A percentile compares a stretch with the other conserved stretches of the same genome.
These are phyloP conservation scores for Aphelidium insulamus DNA, from an alignment of 371 early-diverging fungal genomes.

Conservation along the genomic window DNA sequence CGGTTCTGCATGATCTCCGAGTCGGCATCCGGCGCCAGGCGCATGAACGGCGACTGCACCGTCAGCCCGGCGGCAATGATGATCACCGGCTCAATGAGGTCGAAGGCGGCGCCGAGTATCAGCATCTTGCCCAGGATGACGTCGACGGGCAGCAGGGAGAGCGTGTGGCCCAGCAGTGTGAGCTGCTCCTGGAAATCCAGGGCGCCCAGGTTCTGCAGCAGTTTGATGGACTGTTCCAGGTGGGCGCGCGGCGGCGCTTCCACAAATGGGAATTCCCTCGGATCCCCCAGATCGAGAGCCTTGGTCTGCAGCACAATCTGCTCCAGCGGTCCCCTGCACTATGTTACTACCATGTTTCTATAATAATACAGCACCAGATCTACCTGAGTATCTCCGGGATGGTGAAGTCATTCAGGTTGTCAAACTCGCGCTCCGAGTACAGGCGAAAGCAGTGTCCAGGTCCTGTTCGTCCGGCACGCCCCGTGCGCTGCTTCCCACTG, in stretches of 20 bases:
- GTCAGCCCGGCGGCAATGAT: conserved; percentile 14
- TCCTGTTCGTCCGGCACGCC: conserved; percentile 16
- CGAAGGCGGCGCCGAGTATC: conserved; percentile 27
- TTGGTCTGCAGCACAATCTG: conserved; percentile 9
- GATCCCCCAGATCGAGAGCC: conserved; percentile 15
- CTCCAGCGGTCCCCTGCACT: conserved; percentile 8
- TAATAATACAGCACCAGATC: too few species aligned
- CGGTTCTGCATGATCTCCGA: conserved; percentile 25
- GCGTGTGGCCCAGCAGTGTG: conserved; percentile 20
- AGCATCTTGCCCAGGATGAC: conserved; percentile 27
- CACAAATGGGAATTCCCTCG: conserved; percentile 25
- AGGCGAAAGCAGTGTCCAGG: conserved; percentile 30
- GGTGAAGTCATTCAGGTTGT: conserved; percentile 18
- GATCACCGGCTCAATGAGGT: conserved; percentile 16
- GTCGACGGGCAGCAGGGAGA: conserved; percentile 23
- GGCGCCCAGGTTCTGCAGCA: neutral
- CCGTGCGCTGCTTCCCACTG: conserved; percentile 16
- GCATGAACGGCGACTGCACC: conserved; percentile 14
- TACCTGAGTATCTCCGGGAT: conserved; percentile 20
- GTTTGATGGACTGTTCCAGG: neutral
- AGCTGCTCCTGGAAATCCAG: conserved; percentile 7
- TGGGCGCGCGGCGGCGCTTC: conserved; percentile 8
- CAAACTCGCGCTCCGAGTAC: conserved; percentile 22
- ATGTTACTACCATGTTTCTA: too few species aligned
- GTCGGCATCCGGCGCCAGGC: conserved; percentile 16